phyloP scores from a whole-genome alignment of 2,329 filamentous ascomycete species.

The Pseudofabraea citricarpa region DNA sequence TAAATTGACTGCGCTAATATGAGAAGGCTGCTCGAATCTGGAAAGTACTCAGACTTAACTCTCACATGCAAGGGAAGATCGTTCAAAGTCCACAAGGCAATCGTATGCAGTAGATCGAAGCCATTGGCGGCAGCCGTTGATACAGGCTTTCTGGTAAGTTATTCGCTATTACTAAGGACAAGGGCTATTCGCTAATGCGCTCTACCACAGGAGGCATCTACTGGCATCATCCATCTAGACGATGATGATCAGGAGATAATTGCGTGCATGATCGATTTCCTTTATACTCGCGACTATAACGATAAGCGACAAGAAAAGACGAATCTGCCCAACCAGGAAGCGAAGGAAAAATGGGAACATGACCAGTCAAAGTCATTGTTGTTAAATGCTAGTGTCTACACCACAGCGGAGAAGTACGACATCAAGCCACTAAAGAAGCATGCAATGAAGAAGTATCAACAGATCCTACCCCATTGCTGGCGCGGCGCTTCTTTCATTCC shows the following conservation, averaged over 20 bases:
- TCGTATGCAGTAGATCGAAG: conserved; percentile 17
- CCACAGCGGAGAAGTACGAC: conserved; percentile 18
- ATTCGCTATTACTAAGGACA: not conserved
- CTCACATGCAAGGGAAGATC: conserved; percentile 11
- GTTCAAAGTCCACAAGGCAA: conserved; percentile 13
- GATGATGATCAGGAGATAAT: conserved; percentile 65
- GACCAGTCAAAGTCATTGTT: not conserved
- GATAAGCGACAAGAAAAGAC: too few relatives aligned
- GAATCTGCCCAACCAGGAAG: not conserved
- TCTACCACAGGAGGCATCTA: conserved; percentile 6
- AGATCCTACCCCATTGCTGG: too few relatives aligned
- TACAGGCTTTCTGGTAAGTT: conserved; percentile 10
- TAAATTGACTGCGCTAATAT: too few relatives aligned
- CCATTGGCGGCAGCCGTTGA: conserved; percentile 14
- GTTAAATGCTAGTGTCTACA: conserved; percentile 13
- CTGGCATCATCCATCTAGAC: conserved; percentile 47
- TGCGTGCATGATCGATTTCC: conserved; percentile 71
- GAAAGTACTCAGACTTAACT: conserved; percentile 15
- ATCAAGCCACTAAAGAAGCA: conserved; percentile 10
- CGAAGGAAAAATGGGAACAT: not conserved
- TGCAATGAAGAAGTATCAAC: too few relatives aligned
- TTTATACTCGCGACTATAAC: conserved; percentile 73
- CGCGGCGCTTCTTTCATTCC: too few relatives aligned
- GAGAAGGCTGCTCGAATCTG: too few relatives aligned
- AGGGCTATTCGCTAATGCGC: not conserved